These are phyloP conservation scores for Phlyctochytrium bullatum DNA, from an alignment of 192 early-diverging fungal species.

Conservation along the genomic window DNA sequence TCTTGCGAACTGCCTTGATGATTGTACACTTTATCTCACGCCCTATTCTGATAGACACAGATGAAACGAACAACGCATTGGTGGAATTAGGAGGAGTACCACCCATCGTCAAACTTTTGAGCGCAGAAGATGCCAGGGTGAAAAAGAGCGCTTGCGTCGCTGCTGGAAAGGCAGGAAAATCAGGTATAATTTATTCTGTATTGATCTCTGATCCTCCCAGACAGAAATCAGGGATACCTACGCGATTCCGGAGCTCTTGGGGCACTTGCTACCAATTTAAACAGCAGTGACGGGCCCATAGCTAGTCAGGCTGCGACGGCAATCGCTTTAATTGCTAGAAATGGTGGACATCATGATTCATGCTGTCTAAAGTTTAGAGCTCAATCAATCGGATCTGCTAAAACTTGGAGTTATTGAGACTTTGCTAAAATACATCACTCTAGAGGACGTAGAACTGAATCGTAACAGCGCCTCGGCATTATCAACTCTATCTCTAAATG, in stretches of 20 bases:
- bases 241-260: slow-evolving; percentile 40
- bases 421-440: slow-evolving; percentile 37
- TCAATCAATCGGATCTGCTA: slow-evolving; percentile 47
- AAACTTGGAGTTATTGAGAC: slow-evolving; percentile 44
- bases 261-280: slow-evolving; percentile 31
- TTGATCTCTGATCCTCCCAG: neutral
- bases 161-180: slow-evolving; percentile 31
- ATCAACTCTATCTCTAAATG: slow-evolving; percentile 43
- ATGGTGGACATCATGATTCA: slow-evolving; percentile 29
- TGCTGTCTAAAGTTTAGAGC: slow-evolving; percentile 22
- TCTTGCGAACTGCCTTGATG: slow-evolving; percentile 49
- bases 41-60: slow-evolving; percentile 17
- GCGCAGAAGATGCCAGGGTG: slow-evolving; percentile 33
- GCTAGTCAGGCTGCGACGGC: slow-evolving; percentile 44
- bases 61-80: slow-evolving; percentile 38
- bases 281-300: slow-evolving; percentile 27
- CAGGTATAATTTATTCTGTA: slow-evolving; percentile 18
- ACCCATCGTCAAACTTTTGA: slow-evolving; percentile 33
- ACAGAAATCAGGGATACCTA: slow-evolving; percentile 41
- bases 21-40: slow-evolving; percentile 36
- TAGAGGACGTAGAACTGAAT: slow-evolving; percentile 43
- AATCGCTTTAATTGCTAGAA: slow-evolving; percentile 40
- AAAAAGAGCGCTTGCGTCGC: slow-evolving; percentile 39
- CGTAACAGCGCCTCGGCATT: slow-evolving; percentile 42
- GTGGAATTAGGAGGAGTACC: slow-evolving; percentile 38